Conservation (phyloP, 192 early-diverging fungal species). For the Umbelopsis sp. region DNA sequence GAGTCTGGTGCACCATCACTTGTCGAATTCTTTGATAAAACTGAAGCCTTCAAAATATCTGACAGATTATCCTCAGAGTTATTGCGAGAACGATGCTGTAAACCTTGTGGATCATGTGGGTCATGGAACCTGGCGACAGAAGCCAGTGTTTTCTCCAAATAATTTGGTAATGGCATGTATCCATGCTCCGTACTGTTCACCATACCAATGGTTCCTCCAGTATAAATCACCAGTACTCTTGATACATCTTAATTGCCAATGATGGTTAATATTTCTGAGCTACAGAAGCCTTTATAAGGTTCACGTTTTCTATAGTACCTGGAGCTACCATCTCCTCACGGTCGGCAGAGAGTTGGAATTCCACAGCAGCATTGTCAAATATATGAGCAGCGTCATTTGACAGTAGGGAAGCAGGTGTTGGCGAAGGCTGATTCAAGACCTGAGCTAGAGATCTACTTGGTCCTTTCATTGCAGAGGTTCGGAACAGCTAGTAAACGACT, state of each 20-base stretch:
- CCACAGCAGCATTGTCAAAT: slow-evolving; percentile 41
- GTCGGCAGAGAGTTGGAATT: slow-evolving; percentile 53
- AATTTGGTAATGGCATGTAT: slow-evolving; percentile 76
- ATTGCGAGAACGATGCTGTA: slow-evolving; percentile 15
- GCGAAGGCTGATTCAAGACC: neutral
- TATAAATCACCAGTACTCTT: slow-evolving; percentile 88
- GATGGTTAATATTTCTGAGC: neutral
- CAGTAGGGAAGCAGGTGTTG: slow-evolving; percentile 3
- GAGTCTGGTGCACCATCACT: neutral
- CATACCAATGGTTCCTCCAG: slow-evolving; percentile 96
- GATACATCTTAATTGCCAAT: slow-evolving; percentile 60
- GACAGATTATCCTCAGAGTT: slow-evolving; percentile 36
- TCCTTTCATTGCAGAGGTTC: neutral
- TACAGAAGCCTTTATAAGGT: neutral
- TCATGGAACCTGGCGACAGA: slow-evolving; percentile 86
- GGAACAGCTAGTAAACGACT: neutral
- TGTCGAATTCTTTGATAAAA: neutral
- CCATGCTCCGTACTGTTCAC: slow-evolving; percentile 68
- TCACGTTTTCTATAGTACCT: slow-evolving; percentile 29
- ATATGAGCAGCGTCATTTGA: slow-evolving; percentile 8
- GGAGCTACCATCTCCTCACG: slow-evolving; percentile 65
- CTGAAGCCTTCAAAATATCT: neutral
- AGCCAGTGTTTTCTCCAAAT: slow-evolving; percentile 77
- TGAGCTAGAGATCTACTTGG: neutral
- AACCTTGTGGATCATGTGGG: slow-evolving; percentile 36